phyloP scores from a whole-genome alignment of 306 rosid species.

The Cicer arietinum region DNA sequence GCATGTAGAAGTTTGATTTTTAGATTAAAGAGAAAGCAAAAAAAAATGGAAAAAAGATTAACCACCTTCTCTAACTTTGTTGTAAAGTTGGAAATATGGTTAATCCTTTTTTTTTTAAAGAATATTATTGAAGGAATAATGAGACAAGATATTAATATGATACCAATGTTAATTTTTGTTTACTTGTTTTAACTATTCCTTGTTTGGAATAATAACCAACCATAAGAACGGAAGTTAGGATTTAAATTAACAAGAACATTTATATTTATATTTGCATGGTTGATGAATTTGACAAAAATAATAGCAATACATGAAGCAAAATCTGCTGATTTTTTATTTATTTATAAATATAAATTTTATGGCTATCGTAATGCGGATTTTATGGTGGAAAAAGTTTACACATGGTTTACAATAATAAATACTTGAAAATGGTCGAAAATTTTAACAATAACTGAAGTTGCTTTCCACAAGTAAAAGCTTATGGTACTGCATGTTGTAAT shows the following conservation, averaged over 20 bases:
- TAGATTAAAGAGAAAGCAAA: slow-evolving; percentile 23
- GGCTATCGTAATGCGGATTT: too few species aligned
- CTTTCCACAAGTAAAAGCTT: too few species aligned
- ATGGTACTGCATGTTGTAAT: too few species aligned
- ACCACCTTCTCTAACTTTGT: slow-evolving; percentile 45
- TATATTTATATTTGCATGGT: too few species aligned
- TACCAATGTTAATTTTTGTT: slow-evolving; percentile 31
- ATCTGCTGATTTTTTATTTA: too few species aligned
- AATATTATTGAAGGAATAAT: not conserved
- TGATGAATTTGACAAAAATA: too few species aligned
- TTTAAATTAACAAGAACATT: not conserved
- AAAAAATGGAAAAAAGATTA: not conserved
- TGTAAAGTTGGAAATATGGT: slow-evolving; percentile 43
- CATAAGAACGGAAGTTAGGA: slow-evolving; percentile 5
- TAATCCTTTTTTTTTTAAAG: slow-evolving; percentile 9
- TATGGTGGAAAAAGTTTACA: too few species aligned
- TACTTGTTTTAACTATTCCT: slow-evolving; percentile 54
- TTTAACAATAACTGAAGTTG: too few species aligned
- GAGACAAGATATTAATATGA: slow-evolving; percentile 28
- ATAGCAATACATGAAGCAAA: too few species aligned
- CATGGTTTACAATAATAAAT: too few species aligned
- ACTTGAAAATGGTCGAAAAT: too few species aligned
- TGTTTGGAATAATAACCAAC: slow-evolving; percentile 40
- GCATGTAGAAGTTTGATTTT: slow-evolving; percentile 17
- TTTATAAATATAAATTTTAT: too few species aligned